Evolutionary conservation across 2,329 filamentous ascomycete species (phyloP), one percentile per base, ranked within the genome.

Genomic region (Delphinella strobiligena): DNA sequence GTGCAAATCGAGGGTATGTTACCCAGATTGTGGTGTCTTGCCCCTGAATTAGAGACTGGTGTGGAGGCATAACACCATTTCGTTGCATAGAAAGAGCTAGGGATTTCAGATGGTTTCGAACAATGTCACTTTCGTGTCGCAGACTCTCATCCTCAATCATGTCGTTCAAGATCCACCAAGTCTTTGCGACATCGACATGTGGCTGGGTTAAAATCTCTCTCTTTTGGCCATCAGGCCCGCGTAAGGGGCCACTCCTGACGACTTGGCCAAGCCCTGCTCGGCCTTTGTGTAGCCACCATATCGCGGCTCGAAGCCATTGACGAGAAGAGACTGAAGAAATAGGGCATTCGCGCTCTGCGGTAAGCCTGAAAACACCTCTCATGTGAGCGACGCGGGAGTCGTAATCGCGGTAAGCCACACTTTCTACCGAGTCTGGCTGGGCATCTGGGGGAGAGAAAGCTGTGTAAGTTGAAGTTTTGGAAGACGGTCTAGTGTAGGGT

Each of bases 261-360:
- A 80, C 68, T 10, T 64, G 60, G 56, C 94, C 88, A 37, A 94
- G 68, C 8, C 78, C 77, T 52, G 79, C 75, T 45, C 87, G 78
- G 15, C 87, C 88, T 49, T 76, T 81, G 34, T 93, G 56, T 53
- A 94, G 93, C 88, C 88, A 95, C 88, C 88, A 95, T 1, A 84
- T 66, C 3, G 77, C 79, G 17, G 78, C 80, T 42, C 83, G 73
- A 8, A 81, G 68, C 64, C 88, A 80, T 36, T 51, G 50, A 1
- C 43, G 29, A 1, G 80, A 68, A 0, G 75, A 66, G 37, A 75
- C 80, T 19, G 72, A 69, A 40, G 74, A 68, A 4, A 87, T 56
- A 0, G 83, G 77, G 46, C 75, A 78, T 19, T 80, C 68, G 22
- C 78, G 73, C 56, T 93, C 84, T 0, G 86, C 80, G 42, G 88